phyloP scores from a whole-genome alignment of 768 basidiomycete genomes.

The Calocera viscosa region DNA sequence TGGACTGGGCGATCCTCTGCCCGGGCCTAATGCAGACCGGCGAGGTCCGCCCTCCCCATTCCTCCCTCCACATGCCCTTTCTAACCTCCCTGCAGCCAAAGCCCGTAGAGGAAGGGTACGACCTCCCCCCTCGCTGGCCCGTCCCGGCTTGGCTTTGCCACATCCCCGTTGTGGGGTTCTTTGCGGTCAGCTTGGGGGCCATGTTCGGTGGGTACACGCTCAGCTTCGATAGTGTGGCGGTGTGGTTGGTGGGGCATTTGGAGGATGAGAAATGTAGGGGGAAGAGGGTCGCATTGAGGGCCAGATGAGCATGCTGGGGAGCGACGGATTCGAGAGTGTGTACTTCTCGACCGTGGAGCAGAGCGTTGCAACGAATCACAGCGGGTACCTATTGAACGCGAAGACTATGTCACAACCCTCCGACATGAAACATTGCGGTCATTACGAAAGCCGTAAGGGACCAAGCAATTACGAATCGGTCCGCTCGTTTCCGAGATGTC shows the following conservation, averaged over 20 bases:
- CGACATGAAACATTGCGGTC: too few relatives aligned
- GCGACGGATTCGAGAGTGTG: too few relatives aligned
- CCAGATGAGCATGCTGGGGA: not conserved
- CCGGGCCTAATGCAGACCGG: not conserved
- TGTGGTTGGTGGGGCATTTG: not conserved
- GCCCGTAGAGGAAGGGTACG: not conserved
- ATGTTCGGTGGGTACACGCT: not conserved
- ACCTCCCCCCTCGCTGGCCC: not conserved
- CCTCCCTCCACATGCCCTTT: not conserved
- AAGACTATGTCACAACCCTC: too few relatives aligned
- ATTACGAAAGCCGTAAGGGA: too few relatives aligned
- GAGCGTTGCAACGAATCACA: too few relatives aligned
- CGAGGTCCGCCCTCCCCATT: not conserved
- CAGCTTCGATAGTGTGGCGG: not conserved
- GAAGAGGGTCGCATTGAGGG: not conserved
- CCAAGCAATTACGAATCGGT: too few relatives aligned
- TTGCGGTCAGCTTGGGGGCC: not conserved
- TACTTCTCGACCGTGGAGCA: too few relatives aligned
- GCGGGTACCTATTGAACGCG: too few relatives aligned
- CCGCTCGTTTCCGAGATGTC: too few relatives aligned
- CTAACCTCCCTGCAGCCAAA: not conserved
- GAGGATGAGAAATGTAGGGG: not conserved
- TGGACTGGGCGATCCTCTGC: not conserved
- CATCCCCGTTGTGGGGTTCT: not conserved
- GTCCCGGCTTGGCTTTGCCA: not conserved